Base-by-base conservation (phyloP, 139 green algal genomes). In the Bryopsis sp. region DNA sequence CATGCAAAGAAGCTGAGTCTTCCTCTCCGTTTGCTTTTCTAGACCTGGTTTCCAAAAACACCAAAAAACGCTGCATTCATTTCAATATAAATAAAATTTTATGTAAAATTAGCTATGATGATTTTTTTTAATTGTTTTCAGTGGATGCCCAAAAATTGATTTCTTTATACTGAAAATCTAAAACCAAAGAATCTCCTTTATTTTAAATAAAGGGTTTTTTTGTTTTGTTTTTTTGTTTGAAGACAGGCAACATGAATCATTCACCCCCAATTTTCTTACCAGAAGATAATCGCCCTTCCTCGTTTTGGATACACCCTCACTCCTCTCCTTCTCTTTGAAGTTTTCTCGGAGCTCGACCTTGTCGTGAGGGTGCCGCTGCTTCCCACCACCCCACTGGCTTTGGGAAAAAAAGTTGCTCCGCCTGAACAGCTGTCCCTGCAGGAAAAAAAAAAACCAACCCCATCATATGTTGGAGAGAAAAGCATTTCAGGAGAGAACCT, bases 251-350 rank as follows among this genome's bases (percentile, higher is more conserved):
- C n/a, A n/a, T n/a, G n/a, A n/a, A n/a, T n/a, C n/a, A n/a, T n/a
- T n/a, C n/a, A n/a, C n/a, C n/a, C n/a, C n/a, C n/a, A n/a, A 15
- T 50, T 50, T 15, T 50, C 15, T 28, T 75, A 85, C 82, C 82
- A 88, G 62, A 88, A 88, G 38, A 88, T 31, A 0, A 88, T 39
- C 0, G 82, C 82, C 11, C 82, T 62, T 2, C 82, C 82, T 64
- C 76, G 74, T 19, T 36, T 37, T 6, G 82, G 82, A 28, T 62
- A 65, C 3, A 88, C 65, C 2, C 71, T 57, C 11, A 89, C 54
- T 3, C 80, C 80, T 3, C 26, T 4, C 54, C 74, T 3, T 34
- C 59, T 1, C 36, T 6, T 24, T 69, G 39, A n/a, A 64, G 32
- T 15, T 47, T 39, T 35, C 36, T 24, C 48, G 35, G 31, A 39